A percentile compares a stretch with the other conserved stretches of the same genome.
Evolutionary conservation across 2,329 filamentous ascomycete species (phyloP).

Genomic region (Stagonosporopsis vannaccii): DNA sequence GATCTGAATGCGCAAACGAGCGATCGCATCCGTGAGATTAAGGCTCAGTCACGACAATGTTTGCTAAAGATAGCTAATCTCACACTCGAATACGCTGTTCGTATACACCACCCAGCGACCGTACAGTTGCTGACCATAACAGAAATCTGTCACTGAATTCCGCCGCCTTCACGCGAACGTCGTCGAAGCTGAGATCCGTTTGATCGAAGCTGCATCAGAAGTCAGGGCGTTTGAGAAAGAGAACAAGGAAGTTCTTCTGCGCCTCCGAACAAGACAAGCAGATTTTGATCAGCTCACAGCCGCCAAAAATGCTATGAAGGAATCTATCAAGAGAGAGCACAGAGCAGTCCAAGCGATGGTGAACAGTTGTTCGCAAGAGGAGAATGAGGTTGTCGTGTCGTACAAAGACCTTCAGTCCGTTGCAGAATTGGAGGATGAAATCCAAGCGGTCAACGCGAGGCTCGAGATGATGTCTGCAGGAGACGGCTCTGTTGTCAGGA

Average conservation of each 20-base stretch:
- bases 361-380: conserved; percentile 34
- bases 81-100: conserved; percentile 64
- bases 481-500: conserved; percentile 75
- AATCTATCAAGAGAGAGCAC: conserved; percentile 24
- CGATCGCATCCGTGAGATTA: conserved; percentile 59
- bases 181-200: conserved; percentile 72
- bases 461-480: conserved; percentile 82
- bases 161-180: conserved; percentile 68
- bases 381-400: conserved; percentile 29
- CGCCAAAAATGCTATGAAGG: conserved; percentile 16
- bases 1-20: conserved; percentile 50
- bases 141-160: conserved; percentile 69
- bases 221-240: conserved; percentile 70
- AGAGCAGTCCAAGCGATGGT: conserved; percentile 26
- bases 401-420: conserved; percentile 30
- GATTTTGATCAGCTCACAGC: conserved; percentile 28
- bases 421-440: conserved; percentile 74
- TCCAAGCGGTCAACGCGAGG: conserved; percentile 75
- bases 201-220: conserved; percentile 86
- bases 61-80: conserved; percentile 50
- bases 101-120: conserved; percentile 22
- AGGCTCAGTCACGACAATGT: conserved; percentile 46
- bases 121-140: conserved; percentile 27
- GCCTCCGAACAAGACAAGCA: conserved; percentile 38
- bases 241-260: conserved; percentile 55